Base-by-base conservation (phyloP, 1,284 basidiomycete species). In the Heterobasidion annosum region DNA sequence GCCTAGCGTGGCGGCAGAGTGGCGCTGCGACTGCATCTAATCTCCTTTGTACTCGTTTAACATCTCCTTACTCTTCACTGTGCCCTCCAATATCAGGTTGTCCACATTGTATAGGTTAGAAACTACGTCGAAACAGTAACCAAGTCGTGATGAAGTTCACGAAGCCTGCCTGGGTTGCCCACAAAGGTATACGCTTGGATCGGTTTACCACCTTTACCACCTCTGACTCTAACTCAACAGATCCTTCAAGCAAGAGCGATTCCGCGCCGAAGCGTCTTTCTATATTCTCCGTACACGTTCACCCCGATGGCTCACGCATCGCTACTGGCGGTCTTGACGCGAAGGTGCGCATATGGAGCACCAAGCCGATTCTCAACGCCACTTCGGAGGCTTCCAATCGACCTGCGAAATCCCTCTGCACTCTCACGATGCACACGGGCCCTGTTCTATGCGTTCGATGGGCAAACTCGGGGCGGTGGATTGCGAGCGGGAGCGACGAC, bases 331-430 rank as follows among this genome's bases (percentile, higher is more conserved):
- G 96, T 13, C 77, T 98, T 48, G 94, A 98, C 68, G 87, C 91
- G 50, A 97, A 97, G 75, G 85, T 99, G 60, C 88, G 94, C 58
- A 93, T 99, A 69, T 99, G 97, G 97, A 90, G 89, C 59, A 98
- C 96, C 0, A 86, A 89, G 56, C 93, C 95, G 1, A 96, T 99
- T 61, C 74, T 98, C 35, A 85, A 87, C 57, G 70, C 77, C 19
- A 77, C 81, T 15, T 81, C 84, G 0, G 91, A 94, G 59, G 70
- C 73, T n/a, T 83, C 85, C 13, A 83, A 85, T 42, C 80, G 79
- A 50, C 88, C 91, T 34, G 91, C 91, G 43, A 93, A 93, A 66
- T 83, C 91, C 16, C 75, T 99, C 19, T 94, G 89, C 63, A 98
- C 95, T 0, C 79, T 99, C 54, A 83, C 89, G 0, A 91, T 94